Percentiles rank a stretch among this genome's conserved stretches.
Evolutionary conservation across 345 rosid species (phyloP).

Genomic region (Salix brachista): DNA sequence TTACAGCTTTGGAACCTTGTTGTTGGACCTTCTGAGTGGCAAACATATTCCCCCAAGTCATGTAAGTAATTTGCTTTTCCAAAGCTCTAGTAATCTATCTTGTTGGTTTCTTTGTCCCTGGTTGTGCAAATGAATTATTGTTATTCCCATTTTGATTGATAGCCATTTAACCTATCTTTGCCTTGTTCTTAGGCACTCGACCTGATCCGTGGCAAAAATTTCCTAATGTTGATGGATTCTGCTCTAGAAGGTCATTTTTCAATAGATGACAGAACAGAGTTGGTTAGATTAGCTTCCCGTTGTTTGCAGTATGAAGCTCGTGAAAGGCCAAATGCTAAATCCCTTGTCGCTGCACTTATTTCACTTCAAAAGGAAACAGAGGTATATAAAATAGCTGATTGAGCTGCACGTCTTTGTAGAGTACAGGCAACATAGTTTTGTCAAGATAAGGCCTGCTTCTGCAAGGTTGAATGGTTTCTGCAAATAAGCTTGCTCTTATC

Average conservation of each 20-base stretch:
- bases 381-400: conserved; percentile 29
- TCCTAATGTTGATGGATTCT: conserved; percentile 92
- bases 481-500: background rate
- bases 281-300: conserved; percentile 80
- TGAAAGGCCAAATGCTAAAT: conserved; percentile 86
- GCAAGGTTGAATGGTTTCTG: background rate
- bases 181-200: conserved; percentile 72
- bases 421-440: no score
- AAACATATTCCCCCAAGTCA: conserved; percentile 98
- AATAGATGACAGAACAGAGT: conserved; percentile 89
- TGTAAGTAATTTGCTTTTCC: conserved; percentile 37
- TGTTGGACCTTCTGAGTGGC: conserved; percentile 95
- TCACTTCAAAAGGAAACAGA: conserved; percentile 81
- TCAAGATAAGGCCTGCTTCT: background rate
- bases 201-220: conserved; percentile 83
- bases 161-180: background rate
- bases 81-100: background rate
- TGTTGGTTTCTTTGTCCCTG: background rate
- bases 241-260: conserved; percentile 91
- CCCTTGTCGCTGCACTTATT: conserved; percentile 64
- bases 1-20: conserved; percentile 92
- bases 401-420: background rate
- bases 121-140: background rate
- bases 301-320: conserved; percentile 91
- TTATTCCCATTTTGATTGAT: background rate